Percentiles rank a stretch among this genome's conserved stretches.
Evolutionary conservation across 371 early-diverging fungal genomes (phyloP).

Genomic region (Dichotomocladium elegans): DNA sequence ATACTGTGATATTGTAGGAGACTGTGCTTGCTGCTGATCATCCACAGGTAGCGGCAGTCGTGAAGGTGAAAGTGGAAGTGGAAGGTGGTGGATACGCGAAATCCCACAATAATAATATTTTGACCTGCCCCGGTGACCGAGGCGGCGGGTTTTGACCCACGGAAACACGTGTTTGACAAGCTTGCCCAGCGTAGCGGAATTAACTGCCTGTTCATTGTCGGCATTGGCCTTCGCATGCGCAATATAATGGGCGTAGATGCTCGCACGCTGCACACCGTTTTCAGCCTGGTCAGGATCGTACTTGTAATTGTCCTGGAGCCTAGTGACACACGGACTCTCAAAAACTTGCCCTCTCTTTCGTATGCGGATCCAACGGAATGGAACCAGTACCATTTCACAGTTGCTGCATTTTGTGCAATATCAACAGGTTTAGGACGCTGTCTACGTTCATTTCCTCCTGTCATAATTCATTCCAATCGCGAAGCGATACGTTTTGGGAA

Average conservation of each 20-base stretch:
- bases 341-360: neutral
- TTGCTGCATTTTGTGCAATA: no score
- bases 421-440: no score
- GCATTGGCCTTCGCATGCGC: conserved; percentile 26
- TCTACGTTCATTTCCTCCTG: neutral
- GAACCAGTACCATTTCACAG: neutral
- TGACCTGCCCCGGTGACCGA: conserved; percentile 61
- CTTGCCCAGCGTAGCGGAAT: conserved; percentile 67
- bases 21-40: no score
- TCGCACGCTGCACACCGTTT: conserved; percentile 52
- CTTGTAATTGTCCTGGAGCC: conserved; percentile 52
- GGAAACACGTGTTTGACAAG: conserved; percentile 59
- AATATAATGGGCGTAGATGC: conserved; percentile 58
- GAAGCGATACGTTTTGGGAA: neutral
- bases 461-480: neutral
- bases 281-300: conserved; percentile 20
- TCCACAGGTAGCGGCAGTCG: no score
- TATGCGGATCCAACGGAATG: neutral
- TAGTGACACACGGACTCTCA: neutral
- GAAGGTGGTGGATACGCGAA: neutral
- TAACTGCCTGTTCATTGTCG: conserved; percentile 46
- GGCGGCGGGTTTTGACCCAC: conserved; percentile 53
- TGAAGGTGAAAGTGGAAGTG: no score
- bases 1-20: no score
- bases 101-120: conserved; percentile 60